Evolutionary conservation across 2,329 filamentous ascomycete genomes (phyloP).

Genomic region (Aspergillus awamori): DNA sequence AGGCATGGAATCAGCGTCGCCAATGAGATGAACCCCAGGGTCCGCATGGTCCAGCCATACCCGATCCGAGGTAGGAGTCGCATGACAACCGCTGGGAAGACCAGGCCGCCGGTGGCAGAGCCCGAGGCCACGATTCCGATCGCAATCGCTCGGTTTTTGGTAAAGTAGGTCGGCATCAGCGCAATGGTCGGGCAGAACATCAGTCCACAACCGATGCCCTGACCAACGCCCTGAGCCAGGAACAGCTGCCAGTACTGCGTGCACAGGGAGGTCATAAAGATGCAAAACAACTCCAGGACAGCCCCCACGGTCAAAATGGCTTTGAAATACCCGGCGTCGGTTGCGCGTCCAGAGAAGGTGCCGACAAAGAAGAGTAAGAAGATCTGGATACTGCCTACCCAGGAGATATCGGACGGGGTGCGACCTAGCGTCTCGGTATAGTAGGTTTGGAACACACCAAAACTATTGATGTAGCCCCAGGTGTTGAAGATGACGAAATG

Average conservation of each 20-base stretch:
- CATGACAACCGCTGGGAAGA: conserved; percentile 63
- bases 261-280: conserved; percentile 56
- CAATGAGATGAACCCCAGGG: conserved; percentile 63
- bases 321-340: conserved; percentile 57
- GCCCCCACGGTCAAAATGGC: conserved; percentile 48
- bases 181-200: conserved; percentile 59
- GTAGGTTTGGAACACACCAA: conserved; percentile 59
- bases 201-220: conserved; percentile 59
- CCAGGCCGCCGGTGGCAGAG: conserved; percentile 63
- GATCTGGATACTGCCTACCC: conserved; percentile 57
- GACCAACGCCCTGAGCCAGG: conserved; percentile 58
- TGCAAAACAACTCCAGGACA: conserved; percentile 49
- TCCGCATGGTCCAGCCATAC: conserved; percentile 67
- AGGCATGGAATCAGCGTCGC: conserved; percentile 46
- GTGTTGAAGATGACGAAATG: conserved; percentile 61
- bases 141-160: conserved; percentile 60
- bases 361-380: conserved; percentile 55
- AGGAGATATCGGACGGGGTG: conserved; percentile 54
- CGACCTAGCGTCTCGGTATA: conserved; percentile 49
- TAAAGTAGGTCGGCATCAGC: conserved; percentile 65
- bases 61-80: conserved; percentile 63
- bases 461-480: conserved; percentile 59
- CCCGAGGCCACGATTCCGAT: conserved; percentile 64
- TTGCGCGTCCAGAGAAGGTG: conserved; percentile 55
- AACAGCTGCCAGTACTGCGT: conserved; percentile 55